Evolutionary conservation across 2,329 filamentous ascomycete species (phyloP), one percentile per base, ranked within the genome.

Genomic region (Nemania abortiva): DNA sequence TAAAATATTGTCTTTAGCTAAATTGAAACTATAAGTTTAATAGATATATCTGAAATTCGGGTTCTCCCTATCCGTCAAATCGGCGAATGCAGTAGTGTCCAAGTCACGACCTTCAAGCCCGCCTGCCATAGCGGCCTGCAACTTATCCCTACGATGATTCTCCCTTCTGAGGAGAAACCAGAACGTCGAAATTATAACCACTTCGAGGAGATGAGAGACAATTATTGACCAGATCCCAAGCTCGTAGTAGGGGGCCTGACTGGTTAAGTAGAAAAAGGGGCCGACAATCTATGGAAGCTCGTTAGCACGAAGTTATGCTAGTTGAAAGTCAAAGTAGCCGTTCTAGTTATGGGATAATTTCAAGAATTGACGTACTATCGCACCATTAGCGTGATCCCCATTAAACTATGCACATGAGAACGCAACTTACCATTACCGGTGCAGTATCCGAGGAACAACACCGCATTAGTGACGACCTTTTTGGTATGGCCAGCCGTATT

Each of bases 161-260:
- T 87, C 85, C 72, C 80, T 77, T 2, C 80, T 80, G 27, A 89
- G 77, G 6, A 85, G 73, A 3, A 84, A 73, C 39, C 86, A 83
- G n/a, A 88, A 80, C 0, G 75, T 68, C 6, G 80, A 70, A 22
- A 88, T 82, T 0, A 86, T 77, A 10, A 83, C 84, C 74, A 83
- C 85, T 75, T 89, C 86, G 13, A 87, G 78, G 22, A 87, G 75
- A 69, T 87, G 85, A 3, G 83, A 83, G 37, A 86, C 84, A 64
- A 88, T 86, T 83, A 88, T 87, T 18, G 82, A 86, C 85, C 86
- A 87, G 60, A 88, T 87, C 1, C 85, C 86, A 47, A 87, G 80
- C 24, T 76, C 59, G 59, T 88, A 88, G 1, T 75, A 78, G 2
- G 86, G 86, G 73, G 82, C 78, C 73, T 88, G 85, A n/a, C 77